phyloP scores from a whole-genome alignment of 1,284 basidiomycete genomes.

The Laetiporus sulphureus region DNA sequence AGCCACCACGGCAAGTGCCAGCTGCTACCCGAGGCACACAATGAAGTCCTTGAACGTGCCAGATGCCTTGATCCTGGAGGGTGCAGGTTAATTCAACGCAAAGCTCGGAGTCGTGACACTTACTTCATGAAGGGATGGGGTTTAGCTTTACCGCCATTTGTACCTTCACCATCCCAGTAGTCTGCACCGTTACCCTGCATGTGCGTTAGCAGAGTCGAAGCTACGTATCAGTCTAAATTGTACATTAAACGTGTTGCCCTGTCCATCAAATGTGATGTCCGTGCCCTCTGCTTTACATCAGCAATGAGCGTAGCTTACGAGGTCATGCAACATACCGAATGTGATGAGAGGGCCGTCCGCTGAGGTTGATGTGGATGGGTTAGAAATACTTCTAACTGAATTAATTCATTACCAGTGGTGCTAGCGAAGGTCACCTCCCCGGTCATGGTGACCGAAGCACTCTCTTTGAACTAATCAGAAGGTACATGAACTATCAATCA shows the following conservation, averaged over 20 bases:
- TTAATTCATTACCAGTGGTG: not conserved
- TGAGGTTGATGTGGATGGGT: not conserved
- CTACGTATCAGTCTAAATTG: too few relatives aligned
- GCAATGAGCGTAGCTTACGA: not conserved
- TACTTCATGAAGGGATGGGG: constrained; percentile 6
- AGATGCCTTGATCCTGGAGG: constrained; percentile 4
- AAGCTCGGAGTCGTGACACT: not conserved
- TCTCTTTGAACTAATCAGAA: constrained; percentile 1
- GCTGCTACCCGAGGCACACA: not conserved
- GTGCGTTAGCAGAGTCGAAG: too few relatives aligned
- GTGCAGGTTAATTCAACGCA: not conserved
- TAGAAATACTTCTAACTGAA: not conserved
- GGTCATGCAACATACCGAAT: constrained; percentile 1
- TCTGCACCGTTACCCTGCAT: constrained; percentile 7
- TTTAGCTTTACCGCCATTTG: constrained; percentile 4
- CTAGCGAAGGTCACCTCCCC: constrained; percentile 8
- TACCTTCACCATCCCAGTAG: constrained; percentile 7
- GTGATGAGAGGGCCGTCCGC: constrained; percentile 5
- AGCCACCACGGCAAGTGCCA: too few relatives aligned
- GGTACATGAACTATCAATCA: not conserved
- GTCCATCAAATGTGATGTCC: constrained; percentile 4
- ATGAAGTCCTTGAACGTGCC: constrained; percentile 6
- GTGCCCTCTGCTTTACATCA: constrained; percentile 3
- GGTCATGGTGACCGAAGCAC: constrained; percentile 6
- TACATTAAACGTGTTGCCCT: constrained; percentile 5